Percentiles rank a stretch among this genome's conserved stretches.
Evolutionary conservation across 768 basidiomycete genomes (phyloP).

Genomic region (Boletus bicolor): DNA sequence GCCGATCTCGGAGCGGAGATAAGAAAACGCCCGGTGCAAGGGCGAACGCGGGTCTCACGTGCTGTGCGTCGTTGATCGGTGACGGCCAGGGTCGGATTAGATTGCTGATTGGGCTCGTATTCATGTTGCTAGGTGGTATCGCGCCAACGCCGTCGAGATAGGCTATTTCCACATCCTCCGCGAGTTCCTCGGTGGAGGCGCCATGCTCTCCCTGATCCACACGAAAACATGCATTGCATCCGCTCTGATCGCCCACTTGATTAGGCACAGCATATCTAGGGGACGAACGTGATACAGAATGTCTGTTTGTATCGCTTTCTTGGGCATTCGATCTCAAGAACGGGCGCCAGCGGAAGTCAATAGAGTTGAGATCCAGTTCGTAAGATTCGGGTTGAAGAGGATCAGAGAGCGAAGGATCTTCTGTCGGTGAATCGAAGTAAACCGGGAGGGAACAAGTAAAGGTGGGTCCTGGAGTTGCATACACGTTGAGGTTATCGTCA

Average conservation of each 20-base stretch:
- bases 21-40: slow-evolving; percentile 25
- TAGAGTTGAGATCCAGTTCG: slow-evolving; percentile 36
- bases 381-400: slow-evolving; percentile 36
- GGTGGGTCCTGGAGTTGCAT: slow-evolving; percentile 50
- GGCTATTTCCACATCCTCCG: slow-evolving; percentile 7
- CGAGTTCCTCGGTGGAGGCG: slow-evolving; percentile 11
- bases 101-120: not conserved
- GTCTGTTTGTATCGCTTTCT: slow-evolving; percentile 1
- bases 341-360: slow-evolving; percentile 58
- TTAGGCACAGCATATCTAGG: slow-evolving; percentile 3
- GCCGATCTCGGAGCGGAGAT: slow-evolving; percentile 28
- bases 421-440: slow-evolving; percentile 52
- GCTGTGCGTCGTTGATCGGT: slow-evolving; percentile 16
- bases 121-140: slow-evolving; percentile 10
- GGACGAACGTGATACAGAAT: not conserved
- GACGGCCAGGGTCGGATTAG: slow-evolving; percentile 1
- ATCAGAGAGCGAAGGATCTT: slow-evolving; percentile 44
- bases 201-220: slow-evolving; percentile 8
- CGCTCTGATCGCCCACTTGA: slow-evolving; percentile 16
- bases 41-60: slow-evolving; percentile 12
- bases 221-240: slow-evolving; percentile 9
- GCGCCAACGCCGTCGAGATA: slow-evolving; percentile 3
- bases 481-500: slow-evolving; percentile 24
- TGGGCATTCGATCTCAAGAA: slow-evolving; percentile 37
- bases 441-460: slow-evolving; percentile 32